phyloP scores from a whole-genome alignment of 176 grass and related monocot species.

The Oryza punctata region DNA sequence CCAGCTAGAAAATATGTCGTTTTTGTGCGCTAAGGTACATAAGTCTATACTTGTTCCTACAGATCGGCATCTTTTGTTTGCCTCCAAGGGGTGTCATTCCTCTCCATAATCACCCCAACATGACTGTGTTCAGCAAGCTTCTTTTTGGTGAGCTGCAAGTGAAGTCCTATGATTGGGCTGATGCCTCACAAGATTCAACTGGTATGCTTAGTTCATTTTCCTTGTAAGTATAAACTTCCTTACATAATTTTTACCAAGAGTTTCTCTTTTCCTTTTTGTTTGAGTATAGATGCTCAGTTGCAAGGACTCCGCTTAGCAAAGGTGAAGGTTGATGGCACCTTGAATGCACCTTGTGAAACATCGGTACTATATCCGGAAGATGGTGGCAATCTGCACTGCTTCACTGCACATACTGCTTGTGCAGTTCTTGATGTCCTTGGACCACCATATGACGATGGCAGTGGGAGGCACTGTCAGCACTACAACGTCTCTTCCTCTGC shows the following conservation, averaged over 20 bases:
- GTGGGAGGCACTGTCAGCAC: slow-evolving; percentile 59
- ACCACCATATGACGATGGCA: slow-evolving; percentile 60
- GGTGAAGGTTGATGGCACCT: slow-evolving; percentile 53
- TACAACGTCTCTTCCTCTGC: slow-evolving; percentile 48
- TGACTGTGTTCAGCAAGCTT: slow-evolving; percentile 84
- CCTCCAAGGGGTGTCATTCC: slow-evolving; percentile 63
- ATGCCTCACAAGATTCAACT: slow-evolving; percentile 13
- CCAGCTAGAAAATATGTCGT: background rate
- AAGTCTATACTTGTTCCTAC: slow-evolving; percentile 20
- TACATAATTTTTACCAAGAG: background rate
- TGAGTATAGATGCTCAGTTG: slow-evolving; percentile 23
- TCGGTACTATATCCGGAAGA: slow-evolving; percentile 53
- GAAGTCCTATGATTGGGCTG: slow-evolving; percentile 77
- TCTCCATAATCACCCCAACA: slow-evolving; percentile 76
- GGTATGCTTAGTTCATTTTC: slow-evolving; percentile 14
- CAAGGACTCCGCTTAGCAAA: slow-evolving; percentile 55
- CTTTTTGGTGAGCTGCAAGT: slow-evolving; percentile 65
- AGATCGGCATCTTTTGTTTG: slow-evolving; percentile 75
- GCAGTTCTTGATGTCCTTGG: slow-evolving; percentile 69
- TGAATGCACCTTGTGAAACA: slow-evolving; percentile 67
- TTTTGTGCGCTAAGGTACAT: background rate
- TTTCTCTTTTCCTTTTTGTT: slow-evolving; percentile 16
- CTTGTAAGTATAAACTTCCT: background rate
- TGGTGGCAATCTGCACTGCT: slow-evolving; percentile 76
- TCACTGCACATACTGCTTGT: slow-evolving; percentile 62